Evolutionary conservation across 129 eudicot genomes (phyloP).

Genomic region (Flaveria brownii): DNA sequence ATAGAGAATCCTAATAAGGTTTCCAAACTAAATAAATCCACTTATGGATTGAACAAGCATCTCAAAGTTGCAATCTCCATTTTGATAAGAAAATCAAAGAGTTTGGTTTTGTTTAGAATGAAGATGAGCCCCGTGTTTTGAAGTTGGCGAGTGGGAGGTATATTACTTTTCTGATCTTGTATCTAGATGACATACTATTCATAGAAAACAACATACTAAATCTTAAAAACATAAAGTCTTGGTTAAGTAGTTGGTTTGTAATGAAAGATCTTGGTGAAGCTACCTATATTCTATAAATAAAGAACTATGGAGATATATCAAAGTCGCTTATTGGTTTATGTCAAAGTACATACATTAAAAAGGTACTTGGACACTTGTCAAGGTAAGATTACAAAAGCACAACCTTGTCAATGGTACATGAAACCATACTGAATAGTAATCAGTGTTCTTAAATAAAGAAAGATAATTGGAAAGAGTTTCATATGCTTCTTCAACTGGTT

Average conservation of each 20-base stretch:
- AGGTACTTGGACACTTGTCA: too few species aligned
- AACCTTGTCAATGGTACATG: too few species aligned
- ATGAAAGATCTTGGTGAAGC: not conserved
- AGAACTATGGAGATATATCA: not conserved
- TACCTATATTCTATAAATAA: too few species aligned
- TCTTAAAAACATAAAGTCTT: too few species aligned
- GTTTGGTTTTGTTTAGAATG: not conserved
- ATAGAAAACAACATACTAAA: not conserved
- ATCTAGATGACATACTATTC: not conserved
- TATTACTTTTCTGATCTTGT: not conserved
- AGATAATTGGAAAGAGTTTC: too few species aligned
- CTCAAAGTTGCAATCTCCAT: not conserved
- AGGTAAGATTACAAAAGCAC: too few species aligned
- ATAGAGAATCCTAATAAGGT: too few species aligned
- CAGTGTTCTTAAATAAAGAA: too few species aligned
- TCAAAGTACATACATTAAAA: not conserved
- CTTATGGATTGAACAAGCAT: too few species aligned
- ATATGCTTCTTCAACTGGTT: too few species aligned
- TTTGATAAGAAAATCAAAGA: not conserved
- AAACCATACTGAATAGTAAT: too few species aligned
- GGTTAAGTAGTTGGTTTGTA: not conserved
- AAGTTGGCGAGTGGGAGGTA: not conserved
- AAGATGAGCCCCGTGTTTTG: not conserved
- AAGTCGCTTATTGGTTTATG: not conserved
- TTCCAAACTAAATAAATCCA: not conserved